Evolutionary conservation across 208 protist species (phyloP), one percentile per base, ranked within the genome.

Genomic region (Sergeia podlipaevii): DNA sequence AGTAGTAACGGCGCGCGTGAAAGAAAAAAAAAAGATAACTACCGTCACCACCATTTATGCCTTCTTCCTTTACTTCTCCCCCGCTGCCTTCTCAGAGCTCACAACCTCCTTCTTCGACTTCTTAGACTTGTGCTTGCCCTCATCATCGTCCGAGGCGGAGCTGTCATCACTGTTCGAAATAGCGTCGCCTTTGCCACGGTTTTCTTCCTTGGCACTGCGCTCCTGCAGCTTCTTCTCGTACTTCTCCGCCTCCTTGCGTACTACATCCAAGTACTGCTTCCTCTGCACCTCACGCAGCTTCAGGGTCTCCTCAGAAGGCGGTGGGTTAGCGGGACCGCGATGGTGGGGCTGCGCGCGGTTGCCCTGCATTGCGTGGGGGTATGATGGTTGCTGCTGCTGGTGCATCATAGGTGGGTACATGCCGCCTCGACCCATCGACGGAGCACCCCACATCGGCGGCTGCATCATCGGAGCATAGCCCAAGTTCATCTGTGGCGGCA

Each of bases 241-340:
- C 65, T 59, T 53, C 71, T 91, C 75, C 26, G 83, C 70, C 10
- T 90, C 81, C 17, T 62, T 58, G 20, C 73, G 77, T 24, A 95
- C 81, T 10, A 91, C 82, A 1, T 89, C 79, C 13, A 91, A 73
- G 55, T 74, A 95, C 69, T 89, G 80, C 57, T 89, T 83, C 4
- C 77, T 71, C 60, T 91, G 87, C 54, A 82, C 61, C 72, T 95
- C 83, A 2, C 87, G 83, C 60, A 91, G 52, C 57, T 83, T 79
- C 39, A 88, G 27, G 26, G 61, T 76, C 47, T 90, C 78, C 34
- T 84, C 69, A 0, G 80, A 70, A 0, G 83, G 80, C 23, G 45
- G 49, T 0, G 80, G 70, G 51, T 94, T 94, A 3, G 61, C 66
- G 7, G 65, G 70, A 4, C 56, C 51, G 29, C 73, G 68, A 4